Evolutionary conservation across 176 grass and related monocot genomes (phyloP), one percentile per base, ranked within the genome.

Genomic region (Olyra latifolia): DNA sequence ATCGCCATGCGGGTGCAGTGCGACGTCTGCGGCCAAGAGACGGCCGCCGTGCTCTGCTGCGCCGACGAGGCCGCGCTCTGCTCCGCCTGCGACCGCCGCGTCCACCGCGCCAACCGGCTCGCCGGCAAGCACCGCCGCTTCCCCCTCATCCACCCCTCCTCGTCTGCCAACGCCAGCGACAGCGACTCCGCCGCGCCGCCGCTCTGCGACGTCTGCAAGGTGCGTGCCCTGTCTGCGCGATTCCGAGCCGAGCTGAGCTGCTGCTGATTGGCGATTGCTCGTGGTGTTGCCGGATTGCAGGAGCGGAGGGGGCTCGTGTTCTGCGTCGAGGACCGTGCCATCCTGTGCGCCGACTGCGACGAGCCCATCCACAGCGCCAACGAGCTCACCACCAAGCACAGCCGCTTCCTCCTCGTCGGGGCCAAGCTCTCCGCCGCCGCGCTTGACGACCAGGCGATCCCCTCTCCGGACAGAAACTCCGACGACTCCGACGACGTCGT

Each of bases 301-400:
- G 96, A 95, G 71, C 79, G 69, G 62, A 84, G 84, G 50, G 97
- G 90, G 23, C 61, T 91, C 38, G 86, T 99, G 83, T 96, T 99
- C 89, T 99, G 97, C 89, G 92, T 93, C 35, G 93, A 99, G 90
- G 97, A 99, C 81, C 69, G 97, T 48, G 93, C 97, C 68, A 95
- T 95, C 77, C 93, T 99, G 42, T 99, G 97, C 97, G 72, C 80
- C 22, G 90, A 95, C 43, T 99, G 97, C 75, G 97, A 99, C 70
- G 88, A 83, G 3, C 88, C 90, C 46, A 88, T 99, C 79, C 97
- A 99, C 76, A 64, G 72, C 75, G 90, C 87, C 17, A 99, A 95
- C 82, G 74, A 95, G 0, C 85, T 99, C 69, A 96, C 91, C 32
- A 90, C 87, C 88, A 96, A 93, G 89, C 97, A 99, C 83, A 96